These are phyloP conservation scores for Penicillium cosmopolitanum DNA, from an alignment of 495 filamentous ascomycete species.

Conservation along the genomic window DNA sequence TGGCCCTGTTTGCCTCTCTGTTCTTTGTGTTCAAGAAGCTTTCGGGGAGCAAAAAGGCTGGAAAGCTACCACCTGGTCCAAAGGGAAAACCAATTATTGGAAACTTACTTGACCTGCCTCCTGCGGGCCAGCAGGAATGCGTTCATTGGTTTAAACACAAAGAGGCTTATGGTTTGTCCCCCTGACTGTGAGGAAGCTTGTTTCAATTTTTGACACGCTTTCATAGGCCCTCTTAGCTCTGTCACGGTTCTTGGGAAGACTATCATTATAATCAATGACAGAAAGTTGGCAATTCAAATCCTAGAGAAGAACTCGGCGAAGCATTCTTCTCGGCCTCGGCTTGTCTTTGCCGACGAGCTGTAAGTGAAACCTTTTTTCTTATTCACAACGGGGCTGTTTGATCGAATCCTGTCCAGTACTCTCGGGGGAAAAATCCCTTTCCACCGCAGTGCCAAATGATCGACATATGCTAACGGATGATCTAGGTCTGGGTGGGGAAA, in stretches of 20 bases:
- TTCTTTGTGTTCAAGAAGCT: not conserved
- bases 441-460: too few species aligned
- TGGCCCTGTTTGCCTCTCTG: not conserved
- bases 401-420: too few species aligned
- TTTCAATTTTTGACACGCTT: not conserved
- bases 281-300: constrained; percentile 41
- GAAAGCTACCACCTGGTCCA: constrained; percentile 50
- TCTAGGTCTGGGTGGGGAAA: constrained; percentile 30
- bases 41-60: not conserved
- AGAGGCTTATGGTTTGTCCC: constrained; percentile 44
- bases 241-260: constrained; percentile 50
- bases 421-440: too few species aligned
- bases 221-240: constrained; percentile 48
- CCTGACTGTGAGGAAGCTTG: not conserved
- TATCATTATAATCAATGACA: constrained; percentile 53
- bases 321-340: constrained; percentile 44
- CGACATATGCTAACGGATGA: not conserved
- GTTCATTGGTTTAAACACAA: constrained; percentile 57
- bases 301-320: constrained; percentile 48
- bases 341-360: constrained; percentile 40
- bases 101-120: constrained; percentile 51
- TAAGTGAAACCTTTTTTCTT: constrained; percentile 13
- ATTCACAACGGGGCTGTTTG: not conserved
- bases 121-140: constrained; percentile 41
- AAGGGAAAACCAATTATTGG: constrained; percentile 47